Conservation (phyloP, 2,329 filamentous ascomycete genomes). For the Fusarium armeniacum region DNA sequence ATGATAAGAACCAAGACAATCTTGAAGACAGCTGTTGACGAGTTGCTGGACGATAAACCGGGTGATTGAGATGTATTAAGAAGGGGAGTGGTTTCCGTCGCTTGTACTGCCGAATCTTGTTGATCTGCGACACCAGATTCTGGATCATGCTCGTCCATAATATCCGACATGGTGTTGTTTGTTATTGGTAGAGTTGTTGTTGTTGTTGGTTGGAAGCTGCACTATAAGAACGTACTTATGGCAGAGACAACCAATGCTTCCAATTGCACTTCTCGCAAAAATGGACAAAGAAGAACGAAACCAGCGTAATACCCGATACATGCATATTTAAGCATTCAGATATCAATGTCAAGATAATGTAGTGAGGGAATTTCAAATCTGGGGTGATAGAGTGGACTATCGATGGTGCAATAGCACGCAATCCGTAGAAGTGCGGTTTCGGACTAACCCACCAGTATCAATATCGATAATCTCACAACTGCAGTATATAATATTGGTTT, state of each 20-base stretch:
- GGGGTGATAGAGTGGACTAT: not conserved
- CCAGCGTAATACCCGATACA: too few species aligned
- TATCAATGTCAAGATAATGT: not conserved
- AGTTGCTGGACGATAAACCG: not conserved
- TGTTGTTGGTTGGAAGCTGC: not conserved
- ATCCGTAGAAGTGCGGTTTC: not conserved
- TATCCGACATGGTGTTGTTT: fast-evolving
- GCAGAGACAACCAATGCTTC: not conserved
- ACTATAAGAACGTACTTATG: not conserved
- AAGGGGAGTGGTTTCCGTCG: not conserved
- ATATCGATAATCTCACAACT: not conserved
- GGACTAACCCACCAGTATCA: not conserved
- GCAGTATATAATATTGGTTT: not conserved
- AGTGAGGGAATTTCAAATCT: not conserved
- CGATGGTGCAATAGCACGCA: not conserved
- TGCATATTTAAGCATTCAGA: not conserved
- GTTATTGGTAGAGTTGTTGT: not conserved
- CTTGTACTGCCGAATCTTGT: not conserved
- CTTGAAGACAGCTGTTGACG: not conserved
- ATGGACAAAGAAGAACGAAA: not conserved
- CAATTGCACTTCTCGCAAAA: fast-evolving
- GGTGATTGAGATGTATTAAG: not conserved
- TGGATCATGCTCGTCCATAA: not conserved
- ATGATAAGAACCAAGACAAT: not conserved
- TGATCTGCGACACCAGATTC: fast-evolving